A percentile compares a stretch with the other conserved stretches of the same genome.
phyloP scores from a whole-genome alignment of 495 filamentous ascomycete species.

The Usnea hakonensis region DNA sequence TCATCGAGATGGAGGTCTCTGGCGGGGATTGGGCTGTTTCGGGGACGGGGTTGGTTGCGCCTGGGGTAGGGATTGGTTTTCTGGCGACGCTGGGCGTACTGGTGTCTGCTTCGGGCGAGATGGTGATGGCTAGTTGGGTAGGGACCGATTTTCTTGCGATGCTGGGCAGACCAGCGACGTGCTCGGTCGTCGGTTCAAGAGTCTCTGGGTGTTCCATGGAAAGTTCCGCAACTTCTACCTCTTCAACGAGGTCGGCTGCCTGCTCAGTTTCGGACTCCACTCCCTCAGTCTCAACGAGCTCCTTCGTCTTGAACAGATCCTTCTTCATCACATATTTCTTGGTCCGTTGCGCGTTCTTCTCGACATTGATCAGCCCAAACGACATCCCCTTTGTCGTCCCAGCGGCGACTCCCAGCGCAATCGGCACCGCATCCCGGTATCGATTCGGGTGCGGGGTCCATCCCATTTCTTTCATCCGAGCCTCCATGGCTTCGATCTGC shows the following conservation, averaged over 20 bases:
- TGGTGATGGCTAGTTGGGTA: too few relatives aligned
- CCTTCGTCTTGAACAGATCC: constrained; percentile 1
- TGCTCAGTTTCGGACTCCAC: constrained; percentile 20
- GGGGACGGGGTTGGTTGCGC: neutral
- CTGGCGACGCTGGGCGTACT: neutral
- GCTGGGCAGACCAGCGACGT: neutral
- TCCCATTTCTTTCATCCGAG: neutral
- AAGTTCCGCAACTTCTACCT: neutral
- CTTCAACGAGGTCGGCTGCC: neutral
- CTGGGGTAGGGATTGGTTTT: neutral
- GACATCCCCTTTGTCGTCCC: neutral
- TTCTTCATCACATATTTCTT: neutral
- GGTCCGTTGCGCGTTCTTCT: neutral
- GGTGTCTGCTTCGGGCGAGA: too few relatives aligned
- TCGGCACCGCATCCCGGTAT: neutral
- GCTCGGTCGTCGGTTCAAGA: neutral
- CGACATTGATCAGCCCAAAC: neutral
- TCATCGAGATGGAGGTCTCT: neutral
- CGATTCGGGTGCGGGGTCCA: neutral
- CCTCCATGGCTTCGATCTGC: constrained; percentile 2
- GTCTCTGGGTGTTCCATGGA: neutral
- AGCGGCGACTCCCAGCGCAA: neutral
- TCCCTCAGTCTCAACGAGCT: neutral
- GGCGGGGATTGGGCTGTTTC: neutral
- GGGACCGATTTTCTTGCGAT: neutral